Evolutionary conservation across 768 basidiomycete species (phyloP).

Genomic region (Kwoniella bestiolae): DNA sequence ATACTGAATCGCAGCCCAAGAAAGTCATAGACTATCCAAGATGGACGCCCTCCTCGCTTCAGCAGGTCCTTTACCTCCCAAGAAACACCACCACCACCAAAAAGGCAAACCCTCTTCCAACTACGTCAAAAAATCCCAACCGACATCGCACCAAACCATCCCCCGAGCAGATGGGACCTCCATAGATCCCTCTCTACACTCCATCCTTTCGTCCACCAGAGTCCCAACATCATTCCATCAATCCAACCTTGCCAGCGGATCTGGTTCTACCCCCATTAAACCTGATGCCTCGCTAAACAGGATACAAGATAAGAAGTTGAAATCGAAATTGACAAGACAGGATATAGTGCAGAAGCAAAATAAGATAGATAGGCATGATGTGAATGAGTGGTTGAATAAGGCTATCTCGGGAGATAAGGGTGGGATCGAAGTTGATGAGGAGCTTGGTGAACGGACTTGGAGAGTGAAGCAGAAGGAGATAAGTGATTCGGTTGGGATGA

Average conservation of each 20-base stretch:
- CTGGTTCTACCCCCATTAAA: conserved; percentile 55
- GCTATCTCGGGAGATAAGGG: conserved; percentile 70
- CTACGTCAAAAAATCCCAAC: conserved; percentile 10
- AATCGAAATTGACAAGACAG: conserved; percentile 70
- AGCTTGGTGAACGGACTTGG: conserved; percentile 86
- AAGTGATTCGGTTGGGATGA: conserved; percentile 55
- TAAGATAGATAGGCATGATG: conserved; percentile 64
- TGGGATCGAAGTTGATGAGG: conserved; percentile 71
- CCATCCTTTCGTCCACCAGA: conserved; percentile 66
- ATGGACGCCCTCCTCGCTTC: conserved; percentile 29
- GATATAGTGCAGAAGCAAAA: conserved; percentile 58
- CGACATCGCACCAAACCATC: conserved; percentile 49
- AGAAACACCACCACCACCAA: conserved; percentile 7
- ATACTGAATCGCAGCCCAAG: no score
- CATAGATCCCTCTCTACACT: conserved; percentile 65
- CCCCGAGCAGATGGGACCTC: conserved; percentile 47
- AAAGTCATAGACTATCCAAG: no score
- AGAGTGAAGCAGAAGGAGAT: conserved; percentile 82
- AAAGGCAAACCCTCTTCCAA: conserved; percentile 13
- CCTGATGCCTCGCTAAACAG: conserved; percentile 56
- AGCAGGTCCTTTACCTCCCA: conserved; percentile 18
- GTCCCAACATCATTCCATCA: conserved; percentile 72
- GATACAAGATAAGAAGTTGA: conserved; percentile 75
- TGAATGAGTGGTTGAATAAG: conserved; percentile 59
- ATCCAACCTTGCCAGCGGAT: conserved; percentile 60